Conservation (phyloP, 1,284 basidiomycete genomes). For the Sanguinoderma infundibulare region DNA sequence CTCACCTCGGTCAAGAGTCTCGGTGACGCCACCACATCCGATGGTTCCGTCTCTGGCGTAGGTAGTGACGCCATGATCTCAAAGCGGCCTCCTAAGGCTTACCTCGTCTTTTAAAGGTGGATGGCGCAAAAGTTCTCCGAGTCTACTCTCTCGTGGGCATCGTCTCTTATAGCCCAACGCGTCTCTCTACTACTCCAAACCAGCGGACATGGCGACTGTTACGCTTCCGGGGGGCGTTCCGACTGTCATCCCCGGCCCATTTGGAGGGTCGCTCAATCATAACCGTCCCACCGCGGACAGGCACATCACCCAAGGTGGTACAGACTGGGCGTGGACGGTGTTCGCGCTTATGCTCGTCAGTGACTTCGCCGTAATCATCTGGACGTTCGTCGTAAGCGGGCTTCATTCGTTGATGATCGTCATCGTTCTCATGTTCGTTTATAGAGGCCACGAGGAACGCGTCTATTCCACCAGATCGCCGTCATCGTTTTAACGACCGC, state of each 20-base stretch:
- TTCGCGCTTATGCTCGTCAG: constrained; percentile 52
- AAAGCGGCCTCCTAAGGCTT: neutral
- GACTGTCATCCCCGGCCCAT: neutral
- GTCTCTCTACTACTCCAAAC: neutral
- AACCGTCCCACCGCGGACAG: constrained; percentile 45
- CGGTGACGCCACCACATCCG: neutral
- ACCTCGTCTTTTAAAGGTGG: neutral
- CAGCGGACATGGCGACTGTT: constrained; percentile 7
- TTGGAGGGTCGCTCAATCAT: constrained; percentile 29
- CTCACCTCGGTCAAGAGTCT: neutral
- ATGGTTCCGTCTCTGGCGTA: neutral
- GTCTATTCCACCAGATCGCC: constrained; percentile 54
- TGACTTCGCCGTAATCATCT: constrained; percentile 42
- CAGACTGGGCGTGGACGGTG: constrained; percentile 62
- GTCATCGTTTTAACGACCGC: constrained; percentile 51
- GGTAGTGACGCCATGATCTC: neutral
- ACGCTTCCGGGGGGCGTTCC: neutral
- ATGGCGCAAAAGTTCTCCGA: neutral
- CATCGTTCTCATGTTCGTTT: neutral
- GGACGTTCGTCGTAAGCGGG: constrained; percentile 40
- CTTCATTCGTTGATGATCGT: neutral
- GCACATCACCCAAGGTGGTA: constrained; percentile 45
- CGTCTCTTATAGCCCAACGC: neutral
- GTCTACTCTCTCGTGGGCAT: neutral
- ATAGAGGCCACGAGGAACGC: constrained; percentile 43